Base-by-base conservation (phyloP, 768 basidiomycete genomes). In the Leucogyrophana mollusca region DNA sequence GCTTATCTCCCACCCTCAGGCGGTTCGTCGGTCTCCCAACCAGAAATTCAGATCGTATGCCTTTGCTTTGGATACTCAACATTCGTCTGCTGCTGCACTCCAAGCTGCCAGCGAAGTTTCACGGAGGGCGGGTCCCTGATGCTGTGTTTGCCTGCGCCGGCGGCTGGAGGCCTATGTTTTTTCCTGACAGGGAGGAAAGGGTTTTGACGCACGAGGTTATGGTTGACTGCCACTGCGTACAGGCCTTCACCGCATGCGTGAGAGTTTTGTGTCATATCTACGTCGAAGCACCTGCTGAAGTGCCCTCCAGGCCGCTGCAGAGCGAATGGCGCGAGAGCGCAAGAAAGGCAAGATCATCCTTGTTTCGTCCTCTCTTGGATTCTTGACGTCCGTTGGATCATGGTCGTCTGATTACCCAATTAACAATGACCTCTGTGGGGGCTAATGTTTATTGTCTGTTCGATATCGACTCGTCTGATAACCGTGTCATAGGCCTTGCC, bases 91-190 rank as follows among this genome's bases (percentile, higher is more conserved):
- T 1, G 74, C 74, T 1, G 90, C 91, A 0, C 65, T 95, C 20
- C 72, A 79, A 11, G 72, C 76, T 9, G 88, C 82, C 0, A 79
- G 79, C 40, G 67, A 62, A 2, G 68, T n/a, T 75, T 0, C 76
- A 81, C 54, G 73, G 66, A 4, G 82, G 83, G 0, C 62, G 69
- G 25, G 76, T 75, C 2, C 92, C 94, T 3, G 89, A 94, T 43
- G 82, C 84, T 1, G 64, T 90, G 20, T 87, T 94, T 60, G 65
- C 82, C 8, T 93, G 91, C 53, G 93, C 93, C 0, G 94, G 94
- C 10, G 72, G 70, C 33, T 60, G 83, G 1, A 74, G 71, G 20
- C 93, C 94, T 0, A 78, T 77, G 52, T 89, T 85, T 64, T 85
- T 90, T 54, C 66, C 90, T 18, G 90, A 93, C 38, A 73, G 80